Conservation (phyloP, 805 yeast species). For the Wickerhamiella slavikovae region DNA sequence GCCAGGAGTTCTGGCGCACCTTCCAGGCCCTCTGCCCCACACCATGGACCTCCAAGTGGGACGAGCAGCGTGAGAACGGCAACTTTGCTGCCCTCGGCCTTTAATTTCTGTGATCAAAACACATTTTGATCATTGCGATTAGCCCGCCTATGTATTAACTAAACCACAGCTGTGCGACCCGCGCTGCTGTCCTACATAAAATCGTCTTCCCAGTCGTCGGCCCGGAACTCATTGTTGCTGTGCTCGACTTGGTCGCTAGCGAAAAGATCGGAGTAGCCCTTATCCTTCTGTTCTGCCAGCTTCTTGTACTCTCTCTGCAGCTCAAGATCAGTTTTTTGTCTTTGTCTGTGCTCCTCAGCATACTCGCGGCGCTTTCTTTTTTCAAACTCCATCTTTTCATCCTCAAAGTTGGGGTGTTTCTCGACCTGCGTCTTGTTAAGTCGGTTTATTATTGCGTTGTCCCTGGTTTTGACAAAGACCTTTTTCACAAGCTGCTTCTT, state of each 20-base stretch:
- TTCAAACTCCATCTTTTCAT: slow-evolving; percentile 23
- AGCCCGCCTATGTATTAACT: not conserved
- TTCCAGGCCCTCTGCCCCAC: slow-evolving; percentile 42
- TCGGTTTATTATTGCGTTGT: slow-evolving; percentile 38
- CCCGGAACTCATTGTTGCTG: slow-evolving; percentile 26
- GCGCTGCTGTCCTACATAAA: slow-evolving; percentile 27
- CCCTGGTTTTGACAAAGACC: slow-evolving; percentile 32
- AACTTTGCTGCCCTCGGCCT: slow-evolving; percentile 26
- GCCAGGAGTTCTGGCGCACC: slow-evolving; percentile 84
- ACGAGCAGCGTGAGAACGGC: slow-evolving; percentile 28
- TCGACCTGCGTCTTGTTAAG: slow-evolving; percentile 47
- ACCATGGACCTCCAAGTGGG: slow-evolving; percentile 22
- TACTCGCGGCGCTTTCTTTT: slow-evolving; percentile 16
- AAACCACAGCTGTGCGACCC: no score
- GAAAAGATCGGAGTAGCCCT: slow-evolving; percentile 29
- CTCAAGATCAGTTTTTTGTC: slow-evolving; percentile 22
- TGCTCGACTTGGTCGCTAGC: slow-evolving; percentile 25
- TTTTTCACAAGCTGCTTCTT: slow-evolving; percentile 33
- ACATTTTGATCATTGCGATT: slow-evolving; percentile 3
- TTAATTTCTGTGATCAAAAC: no score
- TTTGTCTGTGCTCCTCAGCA: slow-evolving; percentile 19
- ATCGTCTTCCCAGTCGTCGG: slow-evolving; percentile 37
- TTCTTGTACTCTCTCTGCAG: slow-evolving; percentile 13
- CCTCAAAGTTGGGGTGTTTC: slow-evolving; percentile 26
- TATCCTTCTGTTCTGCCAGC: slow-evolving; percentile 19